These are phyloP conservation scores for Boletus edulis DNA, from an alignment of 768 basidiomycete genomes.

Conservation along the genomic window DNA sequence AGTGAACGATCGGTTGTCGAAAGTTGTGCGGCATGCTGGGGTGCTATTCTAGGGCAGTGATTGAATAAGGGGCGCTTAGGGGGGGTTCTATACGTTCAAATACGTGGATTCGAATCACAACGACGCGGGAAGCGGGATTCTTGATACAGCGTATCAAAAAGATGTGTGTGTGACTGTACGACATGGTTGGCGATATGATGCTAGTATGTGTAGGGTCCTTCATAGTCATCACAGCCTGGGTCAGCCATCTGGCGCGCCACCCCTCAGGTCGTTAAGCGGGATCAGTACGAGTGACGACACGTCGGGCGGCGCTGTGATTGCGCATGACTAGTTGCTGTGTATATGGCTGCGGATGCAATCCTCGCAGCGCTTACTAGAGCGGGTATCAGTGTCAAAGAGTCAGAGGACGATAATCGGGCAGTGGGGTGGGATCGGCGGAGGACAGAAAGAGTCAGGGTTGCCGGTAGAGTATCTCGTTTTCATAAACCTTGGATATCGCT, in stretches of 20 bases:
- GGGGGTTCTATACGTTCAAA: background rate
- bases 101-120: too few relatives aligned
- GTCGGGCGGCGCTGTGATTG: too few relatives aligned
- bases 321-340: background rate
- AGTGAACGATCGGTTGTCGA: conserved; percentile 53
- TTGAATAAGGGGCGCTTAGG: background rate
- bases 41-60: conserved; percentile 13
- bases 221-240: background rate
- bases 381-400: too few relatives aligned
- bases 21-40: conserved; percentile 48
- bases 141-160: too few relatives aligned
- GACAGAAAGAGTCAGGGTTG: background rate
- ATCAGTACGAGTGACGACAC: background rate
- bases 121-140: conserved; percentile 1
- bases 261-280: background rate
- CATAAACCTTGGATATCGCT: conserved; percentile 1
- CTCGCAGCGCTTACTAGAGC: too few relatives aligned
- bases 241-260: background rate
- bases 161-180: too few relatives aligned
- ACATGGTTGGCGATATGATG: too few relatives aligned
- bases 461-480: conserved; percentile 4
- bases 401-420: too few relatives aligned
- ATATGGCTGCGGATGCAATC: too few relatives aligned
- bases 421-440: background rate
- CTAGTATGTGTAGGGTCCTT: background rate